Evolutionary conservation across 2,329 filamentous ascomycete species (phyloP).

Genomic region (Cercospora nicotianae): DNA sequence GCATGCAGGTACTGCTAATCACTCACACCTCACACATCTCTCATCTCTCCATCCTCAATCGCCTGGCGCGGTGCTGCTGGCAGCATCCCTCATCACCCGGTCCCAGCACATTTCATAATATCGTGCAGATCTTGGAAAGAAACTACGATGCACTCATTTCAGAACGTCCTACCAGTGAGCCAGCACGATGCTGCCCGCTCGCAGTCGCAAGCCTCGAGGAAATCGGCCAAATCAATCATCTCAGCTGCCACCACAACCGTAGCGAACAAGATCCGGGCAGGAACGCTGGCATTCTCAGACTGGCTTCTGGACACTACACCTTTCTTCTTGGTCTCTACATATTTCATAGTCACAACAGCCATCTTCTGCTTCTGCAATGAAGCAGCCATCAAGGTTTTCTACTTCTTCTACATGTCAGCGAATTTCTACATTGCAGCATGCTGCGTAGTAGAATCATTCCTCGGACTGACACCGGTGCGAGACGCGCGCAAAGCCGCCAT

Average conservation of each 20-base stretch:
- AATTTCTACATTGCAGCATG: conserved; percentile 37
- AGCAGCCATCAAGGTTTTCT: conserved; percentile 35
- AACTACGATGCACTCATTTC: conserved; percentile 20
- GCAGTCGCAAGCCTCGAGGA: conserved; percentile 8
- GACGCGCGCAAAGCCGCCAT: conserved; percentile 33
- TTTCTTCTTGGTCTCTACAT: conserved; percentile 33
- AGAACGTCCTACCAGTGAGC: conserved; percentile 14
- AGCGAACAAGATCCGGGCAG: conserved; percentile 14
- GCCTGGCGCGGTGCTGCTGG: conserved; percentile 4
- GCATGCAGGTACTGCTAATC: neutral
- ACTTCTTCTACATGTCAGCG: conserved; percentile 38
- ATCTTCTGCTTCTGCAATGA: conserved; percentile 34
- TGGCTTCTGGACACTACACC: conserved; percentile 38
- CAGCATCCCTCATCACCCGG: neutral
- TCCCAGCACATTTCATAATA: neutral
- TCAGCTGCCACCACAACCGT: conserved; percentile 21
- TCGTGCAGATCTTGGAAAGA: neutral
- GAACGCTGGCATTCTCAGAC: conserved; percentile 30
- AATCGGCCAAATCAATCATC: conserved; percentile 16
- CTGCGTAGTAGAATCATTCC: conserved; percentile 36
- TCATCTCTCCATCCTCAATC: neutral
- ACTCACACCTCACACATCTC: neutral
- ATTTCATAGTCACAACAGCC: conserved; percentile 36
- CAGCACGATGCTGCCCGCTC: conserved; percentile 12
- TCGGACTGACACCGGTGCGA: conserved; percentile 36